Evolutionary conservation across 164 flowering plant species (phyloP), one percentile per base, ranked within the genome.

Genomic region (Kingdonia uniflora): DNA sequence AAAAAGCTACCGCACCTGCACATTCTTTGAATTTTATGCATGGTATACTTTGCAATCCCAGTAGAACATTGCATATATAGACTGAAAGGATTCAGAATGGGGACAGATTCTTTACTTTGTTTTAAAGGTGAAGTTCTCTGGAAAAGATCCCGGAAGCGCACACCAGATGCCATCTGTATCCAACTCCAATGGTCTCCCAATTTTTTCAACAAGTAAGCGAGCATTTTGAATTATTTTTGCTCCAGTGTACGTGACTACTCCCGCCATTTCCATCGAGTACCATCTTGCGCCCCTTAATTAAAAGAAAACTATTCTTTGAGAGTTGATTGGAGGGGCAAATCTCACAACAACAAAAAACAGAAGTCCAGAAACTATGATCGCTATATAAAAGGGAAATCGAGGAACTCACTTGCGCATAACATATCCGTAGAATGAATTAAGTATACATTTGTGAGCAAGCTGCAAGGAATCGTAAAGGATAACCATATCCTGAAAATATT

Each of bases 211-310:
- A 57, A 94, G 73, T 53, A 94, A 70, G 14, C 90, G 95, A 68
- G 99, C 99, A 80, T 94, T 94, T 69, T 94, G 99, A 55, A 94
- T 94, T 16, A 94, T 94, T 74, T 94, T 89, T 16, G 99, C 99
- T 35, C 99, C 99, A 38, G 97, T 94, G 52, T 94, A 94, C 12
- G 99, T 94, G 51, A 94, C 99, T 21, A 89, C 96, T 54, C 99
- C 99, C 65, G 99, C 99, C 99, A 94, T 94, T 79, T 94, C 99
- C 99, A 94, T 94, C 15, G 99, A 94, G 60, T 86, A 94, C 99
- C 99, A 94, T 72, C 99, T 81, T 61, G 99, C 99, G 64, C 99
- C 99, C 74, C 99, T 92, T 60, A 40, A 60, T 42, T 14, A 57
- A 54, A 64, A 19, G 20, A 20, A 65, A 50, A 52, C 19, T 42